Base-by-base conservation (phyloP, 202 grass and related monocot genomes). In the Elaeis oleifera region DNA sequence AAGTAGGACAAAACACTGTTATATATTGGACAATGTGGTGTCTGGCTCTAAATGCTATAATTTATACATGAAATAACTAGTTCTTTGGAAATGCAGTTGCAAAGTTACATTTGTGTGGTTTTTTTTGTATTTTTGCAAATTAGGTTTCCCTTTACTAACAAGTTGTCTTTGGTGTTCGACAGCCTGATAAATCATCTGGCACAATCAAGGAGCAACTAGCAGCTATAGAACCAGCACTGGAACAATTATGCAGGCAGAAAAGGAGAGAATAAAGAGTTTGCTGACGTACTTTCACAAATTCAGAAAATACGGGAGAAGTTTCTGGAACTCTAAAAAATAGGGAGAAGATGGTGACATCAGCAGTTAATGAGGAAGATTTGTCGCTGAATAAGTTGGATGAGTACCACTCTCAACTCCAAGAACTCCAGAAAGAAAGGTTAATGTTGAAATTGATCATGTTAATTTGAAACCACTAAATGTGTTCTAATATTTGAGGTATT, bases 361-460 rank as follows among this genome's bases (percentile, higher is more conserved):
- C 59, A 74, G 80, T 97, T 51, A 78, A 89, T 17, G 82, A 89
- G 74, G 79, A 84, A 62, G 85, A 97, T 74, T 74, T 97, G 71
- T 89, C 94, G 56, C 60, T 84, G 58, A 83, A 89, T 50, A 89
- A 82, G 63, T 64, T 97, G 69, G 81, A 81, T 65, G 82, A 97
- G 67, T 82, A 74, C 79, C 74, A 86, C 53, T 91, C 67, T 72
- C 88, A 97, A 74, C 67, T 91, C 58, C 85, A 89, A 59, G 84
- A 80, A 50, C 82, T 97, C 36, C 85, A 89, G 65, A 97, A 89
- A 80, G 94, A 97, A 97, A 86, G 82, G 94, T 90, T 77, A 9
- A 22, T 79, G 66, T 17, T 56, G 21, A 68, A 73, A 71, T 56
- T 74, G 36, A 44, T 44, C 6, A 44, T 44, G 36, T 44, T 44